Conservation (phyloP, 306 rosid species). For the Castanea crenata region DNA sequence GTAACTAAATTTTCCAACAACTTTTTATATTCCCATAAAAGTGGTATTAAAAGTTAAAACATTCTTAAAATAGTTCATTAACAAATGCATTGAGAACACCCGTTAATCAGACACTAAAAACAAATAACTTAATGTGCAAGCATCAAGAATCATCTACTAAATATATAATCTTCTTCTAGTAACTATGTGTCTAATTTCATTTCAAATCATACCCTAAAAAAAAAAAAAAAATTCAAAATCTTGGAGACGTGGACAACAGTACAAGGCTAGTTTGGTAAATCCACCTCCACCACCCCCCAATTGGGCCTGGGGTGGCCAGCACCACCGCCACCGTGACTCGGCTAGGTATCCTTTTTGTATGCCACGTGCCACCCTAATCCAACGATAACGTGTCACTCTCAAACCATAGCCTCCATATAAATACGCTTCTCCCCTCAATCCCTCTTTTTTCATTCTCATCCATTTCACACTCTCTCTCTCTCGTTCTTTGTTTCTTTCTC, state of each 20-base stretch:
- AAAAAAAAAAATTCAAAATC: too few relatives aligned
- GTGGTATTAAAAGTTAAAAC: too few relatives aligned
- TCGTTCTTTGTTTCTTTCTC: neutral
- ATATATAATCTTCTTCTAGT: neutral
- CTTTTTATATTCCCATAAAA: too few relatives aligned
- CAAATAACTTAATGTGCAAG: neutral
- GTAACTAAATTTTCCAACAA: too few relatives aligned
- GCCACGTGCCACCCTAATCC: conserved; percentile 16
- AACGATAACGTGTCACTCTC: conserved; percentile 54
- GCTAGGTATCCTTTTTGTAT: neutral
- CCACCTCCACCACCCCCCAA: neutral
- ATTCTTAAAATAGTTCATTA: too few relatives aligned
- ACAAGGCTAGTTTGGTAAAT: conserved; percentile 5
- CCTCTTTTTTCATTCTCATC: conserved; percentile 55
- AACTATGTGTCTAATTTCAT: neutral
- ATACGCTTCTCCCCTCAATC: neutral
- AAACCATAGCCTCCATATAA: conserved; percentile 79
- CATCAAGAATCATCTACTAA: neutral
- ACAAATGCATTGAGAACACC: too few relatives aligned
- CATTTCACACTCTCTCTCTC: conserved; percentile 22
- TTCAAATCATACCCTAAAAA: neutral
- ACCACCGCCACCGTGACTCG: neutral
- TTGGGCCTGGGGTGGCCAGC: conserved; percentile 6
- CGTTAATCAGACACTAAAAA: neutral
- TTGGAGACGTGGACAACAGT: too few relatives aligned